Base-by-base conservation (phyloP, 805 yeast species). In the Lipomyces spencermartinsiae region DNA sequence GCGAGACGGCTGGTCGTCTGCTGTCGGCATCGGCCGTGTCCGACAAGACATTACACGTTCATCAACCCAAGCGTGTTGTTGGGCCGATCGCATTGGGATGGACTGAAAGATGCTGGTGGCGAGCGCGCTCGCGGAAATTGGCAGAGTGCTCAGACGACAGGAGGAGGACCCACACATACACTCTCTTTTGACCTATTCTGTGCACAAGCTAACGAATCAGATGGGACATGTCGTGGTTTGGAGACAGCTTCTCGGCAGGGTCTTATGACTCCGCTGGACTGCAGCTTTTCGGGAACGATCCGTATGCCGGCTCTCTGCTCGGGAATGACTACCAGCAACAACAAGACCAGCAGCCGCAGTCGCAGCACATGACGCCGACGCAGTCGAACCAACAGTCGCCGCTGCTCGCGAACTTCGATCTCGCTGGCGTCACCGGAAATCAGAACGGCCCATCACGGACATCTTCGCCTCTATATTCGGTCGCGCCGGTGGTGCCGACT, bases 381-480 rank as follows among this genome's bases (percentile, higher is more conserved):
- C 34, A 25, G 55, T 31, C 58, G 6, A n/a, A 39, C 34, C 63
- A 49, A 29, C 63, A 49, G 51, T 34, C 46, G 49, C 63, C 61
- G 59, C 55, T 29, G 34, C 37, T 46, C 55, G 39, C 46, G 16
- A 22, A 31, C 34, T 59, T n/a, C 25, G 58, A 33, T 49, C 34
- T 49, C 61, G 14, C 43, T 56, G 59, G 66, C 63, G 33, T 53
- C 29, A n/a, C 54, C 14, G 54, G 54, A 16, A 22, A 7, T 9
- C 54, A 49, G 54, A 19, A 10, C 14, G 43, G 43, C 22, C 49
- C 49, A 12, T 51, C 68, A 5, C 69, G 69, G 25, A 55, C 66
- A 12, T 61, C 65, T 2, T 66, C 69, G 12, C 69, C 69, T 22
- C 43, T 66, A 31, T 66, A 66, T 59, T 66, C 69, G 14, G 66